Conservation (phyloP, 495 filamentous ascomycete genomes). For the Tuber microsphaerosporum region DNA sequence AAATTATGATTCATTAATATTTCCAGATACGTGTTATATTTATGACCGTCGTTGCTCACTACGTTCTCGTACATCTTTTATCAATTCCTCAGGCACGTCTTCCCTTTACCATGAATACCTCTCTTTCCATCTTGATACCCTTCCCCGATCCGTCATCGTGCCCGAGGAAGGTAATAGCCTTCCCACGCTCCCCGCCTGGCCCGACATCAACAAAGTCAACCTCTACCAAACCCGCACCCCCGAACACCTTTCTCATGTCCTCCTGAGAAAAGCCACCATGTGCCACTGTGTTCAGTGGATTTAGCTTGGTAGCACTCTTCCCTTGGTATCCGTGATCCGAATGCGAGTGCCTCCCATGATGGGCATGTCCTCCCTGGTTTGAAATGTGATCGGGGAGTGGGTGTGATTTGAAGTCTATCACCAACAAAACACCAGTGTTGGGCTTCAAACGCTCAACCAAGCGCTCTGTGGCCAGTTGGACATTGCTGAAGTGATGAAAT, state of each 20-base stretch:
- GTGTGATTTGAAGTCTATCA: slow-evolving; percentile 51
- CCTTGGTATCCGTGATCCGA: neutral
- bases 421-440: slow-evolving; percentile 49
- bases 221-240: slow-evolving; percentile 44
- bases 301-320: slow-evolving; percentile 24
- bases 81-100: slow-evolving; percentile 17
- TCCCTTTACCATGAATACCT: slow-evolving; percentile 37
- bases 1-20: neutral
- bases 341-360: slow-evolving; percentile 6
- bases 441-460: slow-evolving; percentile 52
- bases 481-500: slow-evolving; percentile 57
- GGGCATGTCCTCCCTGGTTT: slow-evolving; percentile 27
- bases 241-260: slow-evolving; percentile 47
- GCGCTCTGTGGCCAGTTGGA: slow-evolving; percentile 46
- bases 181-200: slow-evolving; percentile 16
- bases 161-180: slow-evolving; percentile 17
- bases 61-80: neutral
- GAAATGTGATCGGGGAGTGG: slow-evolving; percentile 32
- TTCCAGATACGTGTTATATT: neutral
- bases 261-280: slow-evolving; percentile 48
- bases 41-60: neutral
- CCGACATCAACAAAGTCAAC: slow-evolving; percentile 42
- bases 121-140: slow-evolving; percentile 7
- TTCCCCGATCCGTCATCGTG: slow-evolving; percentile 12
- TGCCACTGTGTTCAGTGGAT: slow-evolving; percentile 42